Percentiles rank a stretch among this genome's conserved stretches.
phyloP scores from a whole-genome alignment of 129 eudicot genomes.

The Solidago caesia region DNA sequence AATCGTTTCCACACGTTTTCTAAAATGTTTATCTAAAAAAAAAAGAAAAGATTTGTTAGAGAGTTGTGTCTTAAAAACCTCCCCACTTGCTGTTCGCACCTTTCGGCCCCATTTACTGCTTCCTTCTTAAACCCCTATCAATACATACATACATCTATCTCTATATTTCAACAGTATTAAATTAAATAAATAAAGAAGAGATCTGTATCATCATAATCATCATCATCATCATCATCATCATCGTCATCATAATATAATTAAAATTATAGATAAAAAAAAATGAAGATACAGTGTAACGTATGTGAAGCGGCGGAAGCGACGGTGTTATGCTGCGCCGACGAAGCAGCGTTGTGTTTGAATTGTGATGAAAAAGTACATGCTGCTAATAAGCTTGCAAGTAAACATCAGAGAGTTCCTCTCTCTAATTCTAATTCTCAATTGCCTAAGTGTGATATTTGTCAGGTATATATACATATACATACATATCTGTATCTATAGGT shows the following conservation, averaged over 20 bases:
- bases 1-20: no score
- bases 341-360: slow-evolving; percentile 76
- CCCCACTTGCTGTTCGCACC: slow-evolving; percentile 28
- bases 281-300: slow-evolving; percentile 97
- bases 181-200: no score
- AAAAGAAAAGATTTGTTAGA: no score
- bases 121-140: slow-evolving; percentile 30
- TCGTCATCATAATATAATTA: background rate
- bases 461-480: slow-evolving; percentile 36
- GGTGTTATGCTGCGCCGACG: slow-evolving; percentile 92
- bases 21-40: no score
- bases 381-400: slow-evolving; percentile 91
- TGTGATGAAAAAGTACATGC: slow-evolving; percentile 92
- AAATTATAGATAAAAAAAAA: slow-evolving; percentile 12
- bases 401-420: slow-evolving; percentile 79
- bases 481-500: no score
- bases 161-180: background rate
- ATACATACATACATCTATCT: slow-evolving; percentile 1
- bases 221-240: no score
- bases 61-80: background rate
- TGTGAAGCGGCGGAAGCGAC: slow-evolving; percentile 76
- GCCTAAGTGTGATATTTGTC: slow-evolving; percentile 95
- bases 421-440: slow-evolving; percentile 47
- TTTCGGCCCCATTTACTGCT: slow-evolving; percentile 18
- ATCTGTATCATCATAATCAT: no score